Base-by-base conservation (phyloP, 352 stramenopile genomes). In the Elongisporangium prolatum region DNA sequence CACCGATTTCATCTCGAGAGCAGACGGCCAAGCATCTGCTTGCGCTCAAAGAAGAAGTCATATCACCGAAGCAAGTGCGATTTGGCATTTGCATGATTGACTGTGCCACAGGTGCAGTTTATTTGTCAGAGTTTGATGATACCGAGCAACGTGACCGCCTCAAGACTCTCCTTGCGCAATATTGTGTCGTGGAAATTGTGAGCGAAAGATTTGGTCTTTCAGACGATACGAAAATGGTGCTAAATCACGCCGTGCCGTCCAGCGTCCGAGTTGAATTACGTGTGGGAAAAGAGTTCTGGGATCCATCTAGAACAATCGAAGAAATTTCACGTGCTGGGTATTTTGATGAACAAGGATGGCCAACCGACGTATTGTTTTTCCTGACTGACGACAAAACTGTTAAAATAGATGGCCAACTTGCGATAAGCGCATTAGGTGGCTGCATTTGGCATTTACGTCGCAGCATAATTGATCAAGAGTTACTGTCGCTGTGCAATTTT, bases 41-140 rank as follows among this genome's bases (percentile, higher is more conserved):
- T 21, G 73, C 77, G 9, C 37, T 92, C 9, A 93, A 97, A 52
- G 77, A 93, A 63, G 4, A 58, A 4, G 59, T 66, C 20, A 44
- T 37, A 11, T 55, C 60, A 13, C 60, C 65, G 7, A 85, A 75
- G 58, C 69, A 56, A 7, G 61, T 88, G 14, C 80, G 82, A 4
- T 98, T 98, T 67, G 97, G 98, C 44, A 80, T 99, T 21, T 98
- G 90, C 40, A 80, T 98, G 54, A 86, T 98, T 4, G 96, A 99
- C 74, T 96, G 91, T 22, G 80, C 95, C 3, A 97, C 89, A 2
- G 94, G 89, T 3, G 84, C 78, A 2, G 95, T 99, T 48, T 96
- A 96, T 38, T 52, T 99, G 3, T 94, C 96, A 5, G 93, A 99
- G 65, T 99, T 99, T 83, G 86, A 96, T 13, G 98, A 99, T 74